Evolutionary conservation across 257 asterid genomes (phyloP), one percentile per base, ranked within the genome.

Genomic region (Anisodus acutangulus): DNA sequence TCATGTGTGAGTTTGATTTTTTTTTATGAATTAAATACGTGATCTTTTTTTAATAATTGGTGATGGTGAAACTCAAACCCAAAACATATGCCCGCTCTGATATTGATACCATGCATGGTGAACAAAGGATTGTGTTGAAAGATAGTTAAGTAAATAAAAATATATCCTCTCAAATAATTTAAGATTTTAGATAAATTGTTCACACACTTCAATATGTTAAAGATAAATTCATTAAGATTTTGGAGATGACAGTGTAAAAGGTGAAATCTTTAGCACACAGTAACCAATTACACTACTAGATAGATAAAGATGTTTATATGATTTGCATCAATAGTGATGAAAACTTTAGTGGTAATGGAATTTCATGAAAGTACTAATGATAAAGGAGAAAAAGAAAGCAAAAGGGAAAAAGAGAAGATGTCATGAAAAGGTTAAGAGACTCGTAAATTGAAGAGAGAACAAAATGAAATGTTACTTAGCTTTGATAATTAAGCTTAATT

Each of bases 341-440:
- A 39, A 71, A 2, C 60, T 74, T 74, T 74, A 74, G 12, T 55
- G 49, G 26, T 70, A 13, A 69, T n/a, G 74, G 82, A 45, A 68
- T 78, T 41, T 88, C 88, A 81, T 87, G 71, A 83, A 85, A 76
- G 70, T 72, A 83, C 76, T 13, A 31, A 31, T 82, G 83, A 84
- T 86, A 86, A 88, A 88, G 88, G 88, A 15, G 80, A 35, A 35
- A 68, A 84, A 84, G 41, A 83, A 84, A 66, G 53, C 57, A 22
- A 43, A 67, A 64, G 64, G n/a, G 43, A 78, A 64, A 88, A 84
- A 86, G 71, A 86, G 87, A 39, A 85, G 86, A 81, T 76, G 85
- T 68, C 90, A 89, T 84, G 66, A 89, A 88, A 90, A 86, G 88
- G 84, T 85, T 86, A 84, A 83, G 81, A 86, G 47, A 88, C 47